Base-by-base conservation (phyloP, 768 basidiomycete genomes). In the Kwoniella botswanensis region DNA sequence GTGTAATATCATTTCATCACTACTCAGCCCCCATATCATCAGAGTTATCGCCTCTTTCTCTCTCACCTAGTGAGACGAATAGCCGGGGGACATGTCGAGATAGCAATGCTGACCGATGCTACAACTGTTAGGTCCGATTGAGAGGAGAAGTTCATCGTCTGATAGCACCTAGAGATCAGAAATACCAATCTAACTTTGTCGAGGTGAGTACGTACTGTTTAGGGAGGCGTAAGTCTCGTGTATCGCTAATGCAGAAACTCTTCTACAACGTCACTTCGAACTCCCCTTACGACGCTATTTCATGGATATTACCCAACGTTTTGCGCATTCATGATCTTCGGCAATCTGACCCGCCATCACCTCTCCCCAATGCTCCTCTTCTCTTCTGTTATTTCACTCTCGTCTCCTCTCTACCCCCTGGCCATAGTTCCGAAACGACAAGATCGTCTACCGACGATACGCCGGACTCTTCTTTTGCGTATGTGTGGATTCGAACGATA, bases 151-250 rank as follows among this genome's bases (percentile, higher is more conserved):
- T 99, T 0, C 97, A 99, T 83, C 87, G 97, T 44, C 84, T 98
- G 72, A 93, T 99, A 12, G 97, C 97, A 0, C 94, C 97, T 18
- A 86, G 97, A 72, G 97, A 99, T 84, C 94, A 98, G 86, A 98
- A 98, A 85, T 97, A 98, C 76, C 97, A 98, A 84, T 96, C 93
- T 24, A 99, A 99, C 83, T 98, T 98, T 76, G 97, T 98, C 43
- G 97, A 99, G 89, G 96, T 96, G 65, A 58, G 89, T 80, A 55
- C n/a, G 5, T 24, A 12, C 44, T 55, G 46, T 35, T 35, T 35
- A 6, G 6, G 35, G 35, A 35, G 7, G 35, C 35, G 7, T 35
- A 35, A 9, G 35, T 35, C 35, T 35, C 35, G 35, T 35, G 35
- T 35, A 6, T 35, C 35, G 35, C 35, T 35, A 35, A 35, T 35